Conservation (phyloP, 306 rosid genomes). For the Acacia confusa region DNA sequence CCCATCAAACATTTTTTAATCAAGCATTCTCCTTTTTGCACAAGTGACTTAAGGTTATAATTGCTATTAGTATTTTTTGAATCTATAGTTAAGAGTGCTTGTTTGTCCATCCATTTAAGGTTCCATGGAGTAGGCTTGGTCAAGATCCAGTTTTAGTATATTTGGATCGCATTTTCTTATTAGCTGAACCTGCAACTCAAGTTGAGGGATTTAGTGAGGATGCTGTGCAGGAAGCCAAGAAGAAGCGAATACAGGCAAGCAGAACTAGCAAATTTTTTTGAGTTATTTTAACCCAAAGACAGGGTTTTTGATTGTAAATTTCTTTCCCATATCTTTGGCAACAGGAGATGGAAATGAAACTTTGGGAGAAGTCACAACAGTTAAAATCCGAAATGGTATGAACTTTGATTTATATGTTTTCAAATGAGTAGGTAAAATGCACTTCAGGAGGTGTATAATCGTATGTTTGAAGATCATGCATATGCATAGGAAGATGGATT, state of each 20-base stretch:
- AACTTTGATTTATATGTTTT: conserved; percentile 17
- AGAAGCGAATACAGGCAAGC: conserved; percentile 71
- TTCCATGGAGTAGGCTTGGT: conserved; percentile 99
- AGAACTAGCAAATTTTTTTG: conserved; percentile 20
- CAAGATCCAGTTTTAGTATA: conserved; percentile 94
- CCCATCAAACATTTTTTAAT: too few species aligned
- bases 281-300: conserved; percentile 18
- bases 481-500: not conserved
- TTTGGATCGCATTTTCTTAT: conserved; percentile 87
- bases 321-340: conserved; percentile 36
- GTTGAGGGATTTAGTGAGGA: conserved; percentile 83
- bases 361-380: conserved; percentile 78
- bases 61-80: not conserved
- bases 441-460: not conserved
- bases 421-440: conserved; percentile 25
- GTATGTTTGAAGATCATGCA: not conserved
- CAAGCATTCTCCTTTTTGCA: conserved; percentile 22
- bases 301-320: conserved; percentile 18
- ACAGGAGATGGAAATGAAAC: conserved; percentile 90
- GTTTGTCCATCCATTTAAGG: conserved; percentile 46
- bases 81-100: conserved; percentile 27
- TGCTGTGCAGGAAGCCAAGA: conserved; percentile 92
- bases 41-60: not conserved
- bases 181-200: conserved; percentile 96
- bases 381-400: conserved; percentile 81